These are phyloP conservation scores for Suillus discolor DNA, from an alignment of 768 basidiomycete species.

Conservation along the genomic window DNA sequence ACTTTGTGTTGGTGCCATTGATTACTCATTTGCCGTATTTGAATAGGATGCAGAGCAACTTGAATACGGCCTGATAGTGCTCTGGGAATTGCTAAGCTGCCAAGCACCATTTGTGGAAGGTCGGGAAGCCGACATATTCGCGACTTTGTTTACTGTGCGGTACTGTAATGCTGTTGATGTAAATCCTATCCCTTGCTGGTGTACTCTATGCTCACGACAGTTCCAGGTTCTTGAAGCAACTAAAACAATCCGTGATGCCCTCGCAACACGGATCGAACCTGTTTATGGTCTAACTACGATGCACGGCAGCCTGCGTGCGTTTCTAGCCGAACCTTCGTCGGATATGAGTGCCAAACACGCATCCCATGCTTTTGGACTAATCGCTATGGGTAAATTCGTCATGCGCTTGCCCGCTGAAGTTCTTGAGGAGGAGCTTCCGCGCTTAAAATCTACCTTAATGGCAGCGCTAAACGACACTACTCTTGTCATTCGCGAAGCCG, in stretches of 20 bases:
- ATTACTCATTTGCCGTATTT: slow-evolving; percentile 4
- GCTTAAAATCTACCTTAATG: slow-evolving; percentile 70
- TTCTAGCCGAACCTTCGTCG: slow-evolving; percentile 55
- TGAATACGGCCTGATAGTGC: slow-evolving; percentile 76
- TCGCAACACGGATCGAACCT: slow-evolving; percentile 73
- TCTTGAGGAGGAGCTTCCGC: slow-evolving; percentile 85
- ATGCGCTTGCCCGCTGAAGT: slow-evolving; percentile 80
- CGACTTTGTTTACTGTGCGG: slow-evolving; percentile 67
- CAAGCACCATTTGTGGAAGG: slow-evolving; percentile 77
- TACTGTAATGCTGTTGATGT: slow-evolving; percentile 76
- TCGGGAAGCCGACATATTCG: slow-evolving; percentile 76
- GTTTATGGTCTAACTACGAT: slow-evolving; percentile 85
- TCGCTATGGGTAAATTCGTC: slow-evolving; percentile 83
- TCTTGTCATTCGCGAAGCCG: slow-evolving; percentile 82
- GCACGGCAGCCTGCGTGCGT: slow-evolving; percentile 70
- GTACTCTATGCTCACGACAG: slow-evolving; percentile 2
- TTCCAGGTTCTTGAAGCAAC: slow-evolving; percentile 80
- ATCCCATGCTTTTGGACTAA: slow-evolving; percentile 80
- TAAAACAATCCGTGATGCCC: slow-evolving; percentile 74
- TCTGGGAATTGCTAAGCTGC: slow-evolving; percentile 84
- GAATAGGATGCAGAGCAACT: slow-evolving; percentile 62
- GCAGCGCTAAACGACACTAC: slow-evolving; percentile 72
- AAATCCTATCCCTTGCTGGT: slow-evolving; percentile 25
- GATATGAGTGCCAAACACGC: slow-evolving; percentile 59
- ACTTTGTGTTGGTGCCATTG: not conserved